Evolutionary conservation across 352 stramenopile species (phyloP).

Genomic region (Thalassiosira hispida): DNA sequence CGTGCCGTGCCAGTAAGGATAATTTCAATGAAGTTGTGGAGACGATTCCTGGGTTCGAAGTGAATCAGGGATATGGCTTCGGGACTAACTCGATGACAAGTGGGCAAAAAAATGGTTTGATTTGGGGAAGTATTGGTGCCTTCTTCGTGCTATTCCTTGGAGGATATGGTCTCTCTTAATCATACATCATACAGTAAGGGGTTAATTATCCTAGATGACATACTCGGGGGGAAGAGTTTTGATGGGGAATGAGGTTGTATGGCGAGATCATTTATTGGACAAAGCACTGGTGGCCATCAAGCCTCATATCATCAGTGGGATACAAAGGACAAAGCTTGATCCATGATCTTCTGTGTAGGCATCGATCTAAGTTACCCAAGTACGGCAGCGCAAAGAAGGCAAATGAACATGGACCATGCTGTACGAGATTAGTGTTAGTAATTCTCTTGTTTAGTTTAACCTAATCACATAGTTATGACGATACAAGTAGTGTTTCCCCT

Average conservation of each 20-base stretch:
- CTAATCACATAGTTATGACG: no score
- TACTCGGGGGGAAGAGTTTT: no score
- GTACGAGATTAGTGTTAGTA: neutral
- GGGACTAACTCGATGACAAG: slow-evolving; percentile 81
- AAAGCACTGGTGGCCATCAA: neutral
- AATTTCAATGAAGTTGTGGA: slow-evolving; percentile 77
- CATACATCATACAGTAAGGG: no score
- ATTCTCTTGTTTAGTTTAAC: no score
- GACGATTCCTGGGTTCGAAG: slow-evolving; percentile 84
- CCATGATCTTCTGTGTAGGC: no score
- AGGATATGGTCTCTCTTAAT: slow-evolving; percentile 81
- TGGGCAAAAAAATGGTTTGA: slow-evolving; percentile 80
- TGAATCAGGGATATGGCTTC: slow-evolving; percentile 86
- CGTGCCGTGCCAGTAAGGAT: slow-evolving; percentile 80
- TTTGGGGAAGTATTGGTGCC: slow-evolving; percentile 78
- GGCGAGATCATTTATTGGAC: no score
- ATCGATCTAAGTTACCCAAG: no score
- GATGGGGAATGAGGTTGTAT: neutral
- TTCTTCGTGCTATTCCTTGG: slow-evolving; percentile 83
- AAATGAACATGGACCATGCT: neutral
- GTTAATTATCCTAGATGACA: no score
- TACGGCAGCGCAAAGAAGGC: neutral
- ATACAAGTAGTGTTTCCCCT: no score
- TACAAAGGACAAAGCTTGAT: no score
- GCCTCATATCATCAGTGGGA: no score